Percentiles rank a stretch among this genome's conserved stretches.
These are phyloP conservation scores for Paecilomyces niveus DNA, from an alignment of 2,329 filamentous ascomycete genomes.

Conservation along the genomic window DNA sequence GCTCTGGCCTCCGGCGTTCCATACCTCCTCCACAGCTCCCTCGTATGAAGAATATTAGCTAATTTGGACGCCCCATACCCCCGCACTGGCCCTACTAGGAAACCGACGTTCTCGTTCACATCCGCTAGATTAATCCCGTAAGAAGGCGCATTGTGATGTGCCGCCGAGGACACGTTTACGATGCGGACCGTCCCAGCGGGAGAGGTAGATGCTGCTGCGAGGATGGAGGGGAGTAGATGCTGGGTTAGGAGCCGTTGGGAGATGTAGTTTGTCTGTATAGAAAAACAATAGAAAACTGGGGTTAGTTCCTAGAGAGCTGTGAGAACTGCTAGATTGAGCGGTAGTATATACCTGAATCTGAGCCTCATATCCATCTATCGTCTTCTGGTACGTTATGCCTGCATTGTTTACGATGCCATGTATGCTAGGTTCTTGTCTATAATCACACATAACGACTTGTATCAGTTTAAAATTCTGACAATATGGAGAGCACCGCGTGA, in stretches of 20 bases:
- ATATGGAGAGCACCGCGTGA: too few relatives aligned
- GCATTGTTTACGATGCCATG: slow-evolving; percentile 19
- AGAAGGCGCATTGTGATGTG: background rate
- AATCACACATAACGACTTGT: background rate
- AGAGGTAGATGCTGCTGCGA: slow-evolving; percentile 16
- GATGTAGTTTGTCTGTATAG: slow-evolving; percentile 33
- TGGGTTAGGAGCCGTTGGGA: slow-evolving; percentile 29
- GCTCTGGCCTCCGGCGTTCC: slow-evolving; percentile 14
- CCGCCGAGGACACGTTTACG: slow-evolving; percentile 5
- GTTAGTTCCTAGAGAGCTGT: too few relatives aligned
- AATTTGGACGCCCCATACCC: slow-evolving; percentile 41
- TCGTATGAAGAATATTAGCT: slow-evolving; percentile 38
- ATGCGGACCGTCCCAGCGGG: slow-evolving; percentile 3
- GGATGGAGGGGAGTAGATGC: slow-evolving; percentile 24
- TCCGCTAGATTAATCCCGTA: slow-evolving; percentile 6
- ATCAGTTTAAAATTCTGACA: background rate
- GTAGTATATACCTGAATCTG: slow-evolving; percentile 24
- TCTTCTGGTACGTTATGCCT: slow-evolving; percentile 14
- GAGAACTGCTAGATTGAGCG: too few relatives aligned
- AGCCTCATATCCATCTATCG: slow-evolving; percentile 28
- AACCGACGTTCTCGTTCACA: slow-evolving; percentile 14
- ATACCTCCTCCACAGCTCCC: slow-evolving; percentile 25
- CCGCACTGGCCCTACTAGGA: slow-evolving; percentile 15
- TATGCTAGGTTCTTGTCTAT: slow-evolving; percentile 5
- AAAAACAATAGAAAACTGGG: background rate